Percentiles rank a stretch among this genome's conserved stretches.
Evolutionary conservation across 2,329 filamentous ascomycete species (phyloP).

Genomic region (Colletotrichum orchidophilum): DNA sequence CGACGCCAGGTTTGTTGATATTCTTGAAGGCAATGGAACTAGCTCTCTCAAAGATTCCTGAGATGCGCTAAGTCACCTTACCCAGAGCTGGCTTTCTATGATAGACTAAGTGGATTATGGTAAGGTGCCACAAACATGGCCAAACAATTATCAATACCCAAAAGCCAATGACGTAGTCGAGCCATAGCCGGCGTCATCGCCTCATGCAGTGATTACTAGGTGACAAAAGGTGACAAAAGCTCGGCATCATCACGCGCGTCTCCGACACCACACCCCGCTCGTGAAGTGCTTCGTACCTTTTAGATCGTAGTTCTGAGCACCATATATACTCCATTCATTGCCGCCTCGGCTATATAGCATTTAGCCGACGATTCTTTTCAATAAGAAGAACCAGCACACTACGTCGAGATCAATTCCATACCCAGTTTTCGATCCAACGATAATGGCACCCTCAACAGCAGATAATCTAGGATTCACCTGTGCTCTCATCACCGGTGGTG

Average conservation of each 20-base stretch:
- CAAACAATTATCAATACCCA: not conserved
- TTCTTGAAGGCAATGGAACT: not conserved
- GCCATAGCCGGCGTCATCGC: not conserved
- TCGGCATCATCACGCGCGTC: not conserved
- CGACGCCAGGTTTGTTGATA: not conserved
- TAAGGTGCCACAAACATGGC: not conserved
- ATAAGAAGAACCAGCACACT: not conserved
- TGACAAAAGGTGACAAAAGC: not conserved
- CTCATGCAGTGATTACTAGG: not conserved
- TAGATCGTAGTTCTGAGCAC: not conserved
- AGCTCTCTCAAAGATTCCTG: not conserved
- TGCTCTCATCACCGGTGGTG: slow-evolving; percentile 60
- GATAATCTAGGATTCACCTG: slow-evolving; percentile 48
- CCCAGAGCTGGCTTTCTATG: not conserved
- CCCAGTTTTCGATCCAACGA: not conserved
- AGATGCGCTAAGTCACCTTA: not conserved
- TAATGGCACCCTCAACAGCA: not conserved
- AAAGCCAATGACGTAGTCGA: not conserved
- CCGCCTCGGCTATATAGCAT: not conserved
- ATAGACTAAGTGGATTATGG: not conserved
- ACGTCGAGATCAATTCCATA: not conserved
- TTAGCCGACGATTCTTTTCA: not conserved
- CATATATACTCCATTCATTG: not conserved
- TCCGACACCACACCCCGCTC: not conserved
- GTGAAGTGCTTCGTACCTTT: not conserved